Percentiles rank a stretch among this genome's conserved stretches.
These are phyloP conservation scores for Paecilomyces sp. DNA, from an alignment of 2,329 filamentous ascomycete genomes.

Conservation along the genomic window DNA sequence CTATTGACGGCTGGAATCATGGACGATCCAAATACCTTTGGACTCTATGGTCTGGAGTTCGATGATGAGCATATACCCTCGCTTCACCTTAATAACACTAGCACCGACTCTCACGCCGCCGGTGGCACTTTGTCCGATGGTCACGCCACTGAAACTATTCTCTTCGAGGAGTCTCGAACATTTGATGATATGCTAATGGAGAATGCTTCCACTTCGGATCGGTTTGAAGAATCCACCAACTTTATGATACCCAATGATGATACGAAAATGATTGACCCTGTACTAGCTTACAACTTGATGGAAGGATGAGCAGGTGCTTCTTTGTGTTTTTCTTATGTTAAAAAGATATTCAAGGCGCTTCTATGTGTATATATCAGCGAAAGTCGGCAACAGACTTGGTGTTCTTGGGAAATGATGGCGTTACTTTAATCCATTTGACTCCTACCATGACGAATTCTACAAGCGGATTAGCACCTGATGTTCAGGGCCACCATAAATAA, in stretches of 20 bases:
- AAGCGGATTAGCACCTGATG: background rate
- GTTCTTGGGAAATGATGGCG: background rate
- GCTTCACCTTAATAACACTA: background rate
- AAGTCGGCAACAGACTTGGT: background rate
- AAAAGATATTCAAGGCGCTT: background rate
- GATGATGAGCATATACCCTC: conserved; percentile 1
- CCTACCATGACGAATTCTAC: background rate
- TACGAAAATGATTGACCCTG: conserved; percentile 28
- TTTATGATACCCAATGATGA: conserved; percentile 24
- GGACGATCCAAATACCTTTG: conserved; percentile 16
- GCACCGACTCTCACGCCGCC: background rate
- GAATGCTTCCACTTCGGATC: background rate
- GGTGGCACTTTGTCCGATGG: background rate
- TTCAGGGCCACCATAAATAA: background rate
- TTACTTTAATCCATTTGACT: background rate
- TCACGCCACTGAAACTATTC: background rate
- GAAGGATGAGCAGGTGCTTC: background rate
- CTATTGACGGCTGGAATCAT: conserved; percentile 17
- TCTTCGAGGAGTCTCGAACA: conserved; percentile 1
- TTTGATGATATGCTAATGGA: conserved; percentile 5
- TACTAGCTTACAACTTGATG: conserved; percentile 20
- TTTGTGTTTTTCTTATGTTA: background rate
- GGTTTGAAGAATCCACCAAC: conserved; percentile 9
- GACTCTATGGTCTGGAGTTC: conserved; percentile 27
- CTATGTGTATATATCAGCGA: background rate